A percentile compares a stretch with the other conserved stretches of the same genome.
These are phyloP conservation scores for Aspergillus transmontanensis DNA, from an alignment of 2,329 filamentous ascomycete species.

Conservation along the genomic window DNA sequence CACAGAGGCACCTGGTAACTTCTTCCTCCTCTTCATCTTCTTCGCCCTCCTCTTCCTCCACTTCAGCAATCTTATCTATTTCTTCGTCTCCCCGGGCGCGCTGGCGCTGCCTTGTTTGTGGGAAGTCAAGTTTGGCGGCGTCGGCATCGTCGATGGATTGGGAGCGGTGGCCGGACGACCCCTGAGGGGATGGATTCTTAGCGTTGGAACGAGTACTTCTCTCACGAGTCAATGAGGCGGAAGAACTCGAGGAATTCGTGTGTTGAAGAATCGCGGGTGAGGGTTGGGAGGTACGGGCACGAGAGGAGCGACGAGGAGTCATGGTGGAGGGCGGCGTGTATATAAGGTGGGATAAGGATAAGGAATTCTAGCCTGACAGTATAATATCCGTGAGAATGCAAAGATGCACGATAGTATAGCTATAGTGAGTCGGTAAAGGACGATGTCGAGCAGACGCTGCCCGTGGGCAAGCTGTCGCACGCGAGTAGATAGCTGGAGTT, in stretches of 20 bases:
- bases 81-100: slow-evolving; percentile 68
- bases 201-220: slow-evolving; percentile 71
- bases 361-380: slow-evolving; percentile 10
- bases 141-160: slow-evolving; percentile 59
- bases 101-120: slow-evolving; percentile 75
- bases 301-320: slow-evolving; percentile 85
- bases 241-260: slow-evolving; percentile 75
- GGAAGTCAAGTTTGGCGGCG: slow-evolving; percentile 59
- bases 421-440: slow-evolving; percentile 9
- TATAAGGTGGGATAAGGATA: slow-evolving; percentile 17
- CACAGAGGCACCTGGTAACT: slow-evolving; percentile 92
- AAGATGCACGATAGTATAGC: slow-evolving; percentile 9
- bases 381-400: slow-evolving; percentile 4
- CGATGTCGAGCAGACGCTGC: slow-evolving; percentile 16
- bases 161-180: slow-evolving; percentile 66
- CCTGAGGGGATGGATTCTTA: slow-evolving; percentile 72
- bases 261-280: slow-evolving; percentile 70
- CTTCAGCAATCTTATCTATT: slow-evolving; percentile 55
- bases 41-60: slow-evolving; percentile 63
- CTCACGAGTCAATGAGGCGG: slow-evolving; percentile 72
- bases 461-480: slow-evolving; percentile 28
- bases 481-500: slow-evolving; percentile 24
- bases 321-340: slow-evolving; percentile 40
- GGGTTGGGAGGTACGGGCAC: slow-evolving; percentile 78
- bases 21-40: slow-evolving; percentile 81